These are phyloP conservation scores for Babesia microti DNA, from an alignment of 169 alveolate species.

Conservation along the genomic window DNA sequence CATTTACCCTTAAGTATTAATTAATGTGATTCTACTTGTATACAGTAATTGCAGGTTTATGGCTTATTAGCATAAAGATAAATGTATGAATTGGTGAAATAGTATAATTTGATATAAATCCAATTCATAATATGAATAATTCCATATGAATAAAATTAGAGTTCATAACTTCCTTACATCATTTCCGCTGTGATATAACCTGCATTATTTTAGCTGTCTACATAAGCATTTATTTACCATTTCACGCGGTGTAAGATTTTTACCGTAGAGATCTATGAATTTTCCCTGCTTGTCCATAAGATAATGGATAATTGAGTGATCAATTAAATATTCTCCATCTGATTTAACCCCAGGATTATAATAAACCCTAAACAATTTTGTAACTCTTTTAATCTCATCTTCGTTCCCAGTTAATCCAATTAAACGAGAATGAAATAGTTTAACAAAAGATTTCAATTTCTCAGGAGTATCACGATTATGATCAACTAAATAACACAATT, in stretches of 20 bases:
- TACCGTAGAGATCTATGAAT: slow-evolving; percentile 76
- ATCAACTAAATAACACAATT: slow-evolving; percentile 20
- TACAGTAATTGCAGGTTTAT: too few species aligned
- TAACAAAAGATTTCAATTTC: slow-evolving; percentile 41
- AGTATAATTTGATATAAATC: too few species aligned
- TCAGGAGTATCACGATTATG: slow-evolving; percentile 56
- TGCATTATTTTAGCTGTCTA: slow-evolving; percentile 25
- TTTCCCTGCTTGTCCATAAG: slow-evolving; percentile 69
- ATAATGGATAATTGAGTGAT: slow-evolving; percentile 78
- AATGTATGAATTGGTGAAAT: too few species aligned
- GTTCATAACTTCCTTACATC: too few species aligned
- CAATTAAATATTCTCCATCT: slow-evolving; percentile 66
- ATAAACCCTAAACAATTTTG: slow-evolving; percentile 57
- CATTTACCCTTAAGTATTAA: too few species aligned
- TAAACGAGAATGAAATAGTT: slow-evolving; percentile 45
- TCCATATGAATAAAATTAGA: too few species aligned
- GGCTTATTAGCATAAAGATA: too few species aligned
- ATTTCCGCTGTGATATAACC: too few species aligned
- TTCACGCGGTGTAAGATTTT: slow-evolving; percentile 69
- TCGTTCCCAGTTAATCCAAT: slow-evolving; percentile 60
- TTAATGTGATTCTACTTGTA: too few species aligned
- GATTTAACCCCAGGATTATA: slow-evolving; percentile 48
- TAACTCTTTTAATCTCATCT: slow-evolving; percentile 46
- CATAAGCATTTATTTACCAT: too few species aligned
- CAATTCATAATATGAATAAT: too few species aligned